Evolutionary conservation across 2,329 filamentous ascomycete species (phyloP), one percentile per base, ranked within the genome.

Genomic region (Teratosphaeria pseudoeucalypti): DNA sequence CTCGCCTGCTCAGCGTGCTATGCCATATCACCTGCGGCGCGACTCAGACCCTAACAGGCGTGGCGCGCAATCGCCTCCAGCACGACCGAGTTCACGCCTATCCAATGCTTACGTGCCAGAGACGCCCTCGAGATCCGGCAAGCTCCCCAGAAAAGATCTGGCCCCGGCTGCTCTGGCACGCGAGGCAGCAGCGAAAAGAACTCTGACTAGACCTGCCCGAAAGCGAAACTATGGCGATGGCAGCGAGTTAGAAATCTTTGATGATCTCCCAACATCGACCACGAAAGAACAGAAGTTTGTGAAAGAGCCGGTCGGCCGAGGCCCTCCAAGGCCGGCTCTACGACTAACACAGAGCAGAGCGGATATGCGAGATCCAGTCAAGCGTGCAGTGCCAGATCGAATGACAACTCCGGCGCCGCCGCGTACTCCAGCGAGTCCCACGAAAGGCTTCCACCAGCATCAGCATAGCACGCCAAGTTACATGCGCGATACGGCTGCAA

Each of bases 261-360:
- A 99, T 71, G 94, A 99, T 74, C 78, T 99, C 59, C 92, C 92
- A 1, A 97, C 92, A 0, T 96, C 92, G 16, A 85, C 82, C 12
- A 84, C 87, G 61, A 82, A 85, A 14, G 94, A 99, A 74, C 90
- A 85, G 63, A 88, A 85, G 67, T 99, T 85, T 69, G 80, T 91
- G 62, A 95, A 92, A 73, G 85, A 88, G 67, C 92, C 94, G 2
- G 78, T 87, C 47, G 84, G 82, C 54, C 82, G 83, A 58, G 85
- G 87, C 23, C 83, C 82, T 53, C 84, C 87, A 29, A 90, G 87
- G 57, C 64, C 64, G 34, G 64, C 61, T 3, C 54, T 70, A 16
- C 63, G 67, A 34, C 64, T 68, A 39, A 66, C 66, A 23, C 66
- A 68, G 49, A 70, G 68, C 60, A 65, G 66, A 16, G 65, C 60